Conservation (phyloP, 192 early-diverging fungal species). For the Endogone sp. region DNA sequence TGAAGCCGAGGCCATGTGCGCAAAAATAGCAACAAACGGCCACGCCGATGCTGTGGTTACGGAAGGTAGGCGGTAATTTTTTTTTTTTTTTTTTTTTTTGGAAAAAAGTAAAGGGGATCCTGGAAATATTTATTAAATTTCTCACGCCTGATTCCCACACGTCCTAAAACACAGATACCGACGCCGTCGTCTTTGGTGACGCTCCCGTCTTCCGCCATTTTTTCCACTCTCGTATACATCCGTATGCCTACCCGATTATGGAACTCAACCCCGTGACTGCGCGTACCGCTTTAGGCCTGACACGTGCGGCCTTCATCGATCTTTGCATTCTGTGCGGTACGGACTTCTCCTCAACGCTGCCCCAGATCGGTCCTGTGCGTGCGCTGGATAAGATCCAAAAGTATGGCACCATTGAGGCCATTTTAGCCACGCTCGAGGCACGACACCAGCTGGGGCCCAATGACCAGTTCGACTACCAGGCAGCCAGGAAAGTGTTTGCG, state of each 20-base stretch:
- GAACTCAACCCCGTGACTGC: conserved; percentile 48
- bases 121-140: no score
- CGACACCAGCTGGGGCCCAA: no score
- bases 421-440: no score
- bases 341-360: conserved; percentile 66
- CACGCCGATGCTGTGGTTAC: conserved; percentile 55
- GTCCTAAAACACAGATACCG: conserved; percentile 43
- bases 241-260: conserved; percentile 26
- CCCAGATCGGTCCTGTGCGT: no score
- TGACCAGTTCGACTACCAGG: no score
- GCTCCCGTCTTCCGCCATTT: conserved; percentile 45
- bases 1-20: conserved; percentile 70
- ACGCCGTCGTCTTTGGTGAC: conserved; percentile 50
- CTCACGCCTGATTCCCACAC: conserved; percentile 29
- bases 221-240: no score
- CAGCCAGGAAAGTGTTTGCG: no score
- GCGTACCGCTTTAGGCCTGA: conserved; percentile 42
- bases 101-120: no score
- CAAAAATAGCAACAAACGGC: conserved; percentile 41
- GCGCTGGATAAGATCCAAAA: no score
- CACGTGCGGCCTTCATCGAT: conserved; percentile 53
- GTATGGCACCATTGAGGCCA: no score
- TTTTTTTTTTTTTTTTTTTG: no score
- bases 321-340: conserved; percentile 77
- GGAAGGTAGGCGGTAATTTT: conserved; percentile 34